These are phyloP conservation scores for Myriosclerotinia scirpicola DNA, from an alignment of 2,329 filamentous ascomycete species.

Conservation along the genomic window DNA sequence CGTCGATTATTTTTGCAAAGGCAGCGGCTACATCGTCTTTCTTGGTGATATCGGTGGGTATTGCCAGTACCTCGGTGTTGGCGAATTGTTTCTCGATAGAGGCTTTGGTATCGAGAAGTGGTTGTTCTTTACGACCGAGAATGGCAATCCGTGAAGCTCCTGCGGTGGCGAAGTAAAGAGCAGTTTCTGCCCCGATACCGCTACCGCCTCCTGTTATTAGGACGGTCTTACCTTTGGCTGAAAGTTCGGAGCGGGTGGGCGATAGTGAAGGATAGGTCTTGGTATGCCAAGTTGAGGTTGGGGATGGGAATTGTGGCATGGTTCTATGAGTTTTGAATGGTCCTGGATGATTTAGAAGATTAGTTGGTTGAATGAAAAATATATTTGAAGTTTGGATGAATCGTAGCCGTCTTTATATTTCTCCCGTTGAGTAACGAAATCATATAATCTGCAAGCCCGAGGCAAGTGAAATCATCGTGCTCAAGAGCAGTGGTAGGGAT, in stretches of 20 bases:
- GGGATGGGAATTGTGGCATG: slow-evolving; percentile 43
- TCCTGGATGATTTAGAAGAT: slow-evolving; percentile 16
- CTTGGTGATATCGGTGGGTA: slow-evolving; percentile 41
- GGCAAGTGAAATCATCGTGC: too few relatives aligned
- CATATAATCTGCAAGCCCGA: too few relatives aligned
- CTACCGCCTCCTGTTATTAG: slow-evolving; percentile 48
- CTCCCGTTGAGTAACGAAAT: too few relatives aligned
- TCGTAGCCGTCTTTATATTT: too few relatives aligned
- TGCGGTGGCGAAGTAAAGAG: slow-evolving; percentile 46
- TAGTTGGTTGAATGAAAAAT: slow-evolving; percentile 21
- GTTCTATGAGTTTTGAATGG: slow-evolving; percentile 25
- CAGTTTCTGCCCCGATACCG: slow-evolving; percentile 49
- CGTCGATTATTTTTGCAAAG: slow-evolving; percentile 39
- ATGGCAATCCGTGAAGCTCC: slow-evolving; percentile 48
- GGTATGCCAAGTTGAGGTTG: slow-evolving; percentile 43
- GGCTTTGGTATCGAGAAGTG: slow-evolving; percentile 43
- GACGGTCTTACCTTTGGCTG: slow-evolving; percentile 44
- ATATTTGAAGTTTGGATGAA: slow-evolving; percentile 22
- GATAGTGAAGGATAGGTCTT: slow-evolving; percentile 43
- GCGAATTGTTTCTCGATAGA: slow-evolving; percentile 42
- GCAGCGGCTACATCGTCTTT: slow-evolving; percentile 40
- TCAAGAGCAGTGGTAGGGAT: too few relatives aligned
- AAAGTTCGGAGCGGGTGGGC: slow-evolving; percentile 45
- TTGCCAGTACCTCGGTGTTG: slow-evolving; percentile 41
- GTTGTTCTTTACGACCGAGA: slow-evolving; percentile 44